Evolutionary conservation across 2,329 filamentous ascomycete species (phyloP), one percentile per base, ranked within the genome.

Genomic region (Aspergillus tubingensis): DNA sequence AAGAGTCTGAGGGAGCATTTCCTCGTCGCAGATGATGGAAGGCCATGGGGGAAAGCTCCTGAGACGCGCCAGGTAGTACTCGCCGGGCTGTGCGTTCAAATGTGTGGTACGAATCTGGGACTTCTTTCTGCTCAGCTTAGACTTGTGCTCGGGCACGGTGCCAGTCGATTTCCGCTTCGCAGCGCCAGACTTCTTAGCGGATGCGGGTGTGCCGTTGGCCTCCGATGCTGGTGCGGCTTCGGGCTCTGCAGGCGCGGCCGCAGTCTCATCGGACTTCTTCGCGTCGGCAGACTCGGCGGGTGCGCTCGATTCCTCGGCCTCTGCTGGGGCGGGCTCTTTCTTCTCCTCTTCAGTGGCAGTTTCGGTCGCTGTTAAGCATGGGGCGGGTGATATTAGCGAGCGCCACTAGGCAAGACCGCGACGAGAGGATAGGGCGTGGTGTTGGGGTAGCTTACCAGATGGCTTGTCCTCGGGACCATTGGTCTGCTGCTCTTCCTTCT

Each of bases 21-120:
- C 88, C 76, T 99, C 94, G 74, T 96, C 92, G 75, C 91, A 95
- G 69, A 99, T 87, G 73, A 99, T 91, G 57, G 92, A 89, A 15
- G 95, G 95, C 95, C 95, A 99, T 41, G 91, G 89, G 32, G 95
- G 91, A 77, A 91, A 96, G 62, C 94, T 95, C 83, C 96, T 96
- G 77, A 99, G 88, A 76, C 93, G 91, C 65, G 96, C 92, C 73
- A 96, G 88, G 79, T 90, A 98, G 78, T 93, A 90, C 70, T 98
- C 90, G 68, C 96, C 95, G 4, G 95, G 91, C 80, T 96, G 84
- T 65, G 91, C 93, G 73, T 96, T 86, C 56, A 91, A 83, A 68
- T 92, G 86, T 48, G 84, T 84, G 65, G 90, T 82, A 72, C 88
- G 88, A 63, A 85, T 83, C 79, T 88, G 88, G 51, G 91, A 93